These are phyloP conservation scores for Coleophoma eucalyptorum DNA, from an alignment of 2,329 filamentous ascomycete genomes.

Conservation along the genomic window DNA sequence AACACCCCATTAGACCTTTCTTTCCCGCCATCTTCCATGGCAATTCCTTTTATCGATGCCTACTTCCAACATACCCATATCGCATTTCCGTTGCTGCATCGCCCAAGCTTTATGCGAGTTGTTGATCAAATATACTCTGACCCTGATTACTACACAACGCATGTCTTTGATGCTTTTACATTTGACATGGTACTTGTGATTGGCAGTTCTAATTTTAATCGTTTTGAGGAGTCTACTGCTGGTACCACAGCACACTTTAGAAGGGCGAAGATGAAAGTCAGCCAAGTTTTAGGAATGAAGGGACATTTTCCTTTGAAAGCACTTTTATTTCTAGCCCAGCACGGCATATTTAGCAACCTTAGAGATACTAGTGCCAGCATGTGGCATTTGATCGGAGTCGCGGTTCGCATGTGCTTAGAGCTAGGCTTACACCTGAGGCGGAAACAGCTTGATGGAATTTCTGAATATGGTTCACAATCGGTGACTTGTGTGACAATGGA, in stretches of 20 bases:
- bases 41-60: constrained; percentile 8
- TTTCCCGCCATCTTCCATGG: neutral
- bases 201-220: constrained; percentile 36
- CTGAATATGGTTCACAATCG: neutral
- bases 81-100: constrained; percentile 12
- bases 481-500: constrained; percentile 6
- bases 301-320: constrained; percentile 35
- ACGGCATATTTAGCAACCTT: constrained; percentile 34
- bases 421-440: constrained; percentile 10
- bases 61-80: constrained; percentile 14
- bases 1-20: neutral
- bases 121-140: constrained; percentile 7
- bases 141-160: constrained; percentile 4
- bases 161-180: neutral
- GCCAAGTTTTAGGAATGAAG: constrained; percentile 30
- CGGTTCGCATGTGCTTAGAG: constrained; percentile 31
- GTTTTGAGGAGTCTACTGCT: constrained; percentile 22
- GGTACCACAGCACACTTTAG: constrained; percentile 37
- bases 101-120: constrained; percentile 12
- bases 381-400: constrained; percentile 42
- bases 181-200: constrained; percentile 40
- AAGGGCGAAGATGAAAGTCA: constrained; percentile 31
- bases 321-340: constrained; percentile 37
- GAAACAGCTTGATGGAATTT: constrained; percentile 7
- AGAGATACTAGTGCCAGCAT: constrained; percentile 33